Evolutionary conservation across 257 asterid species (phyloP).

Genomic region (Gentiana dahurica): DNA sequence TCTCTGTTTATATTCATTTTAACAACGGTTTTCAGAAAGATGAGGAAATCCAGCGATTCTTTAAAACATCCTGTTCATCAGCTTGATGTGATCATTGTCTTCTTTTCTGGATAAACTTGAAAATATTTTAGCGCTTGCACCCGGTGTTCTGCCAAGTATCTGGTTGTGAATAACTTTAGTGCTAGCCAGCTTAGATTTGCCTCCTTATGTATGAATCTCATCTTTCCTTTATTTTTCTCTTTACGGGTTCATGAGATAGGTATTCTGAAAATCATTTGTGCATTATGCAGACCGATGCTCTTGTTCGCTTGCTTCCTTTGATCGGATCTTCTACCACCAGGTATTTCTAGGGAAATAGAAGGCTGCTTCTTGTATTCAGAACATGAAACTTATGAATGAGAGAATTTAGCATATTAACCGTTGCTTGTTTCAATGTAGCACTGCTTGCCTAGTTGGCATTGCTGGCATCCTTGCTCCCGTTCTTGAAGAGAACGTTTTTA

Average conservation of each 20-base stretch:
- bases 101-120: too few relatives aligned
- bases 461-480: slow-evolving; percentile 93
- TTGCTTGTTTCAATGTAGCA: slow-evolving; percentile 37
- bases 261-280: background rate
- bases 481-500: slow-evolving; percentile 91
- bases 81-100: too few relatives aligned
- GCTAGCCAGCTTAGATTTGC: too few relatives aligned
- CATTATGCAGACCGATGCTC: slow-evolving; percentile 82
- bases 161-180: too few relatives aligned
- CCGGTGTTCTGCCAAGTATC: too few relatives aligned
- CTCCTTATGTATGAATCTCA: background rate
- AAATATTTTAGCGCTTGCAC: too few relatives aligned
- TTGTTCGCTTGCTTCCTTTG: slow-evolving; percentile 81
- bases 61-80: too few relatives aligned
- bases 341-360: slow-evolving; percentile 22
- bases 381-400: background rate
- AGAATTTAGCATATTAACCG: slow-evolving; percentile 1
- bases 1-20: too few relatives aligned
- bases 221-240: background rate
- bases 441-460: slow-evolving; percentile 84
- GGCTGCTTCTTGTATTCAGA: slow-evolving; percentile 1
- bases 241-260: background rate
- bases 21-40: too few relatives aligned
- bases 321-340: slow-evolving; percentile 87
- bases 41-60: too few relatives aligned